These are phyloP conservation scores for Sclerotinia minor DNA, from an alignment of 2,329 filamentous ascomycete species.

Conservation along the genomic window DNA sequence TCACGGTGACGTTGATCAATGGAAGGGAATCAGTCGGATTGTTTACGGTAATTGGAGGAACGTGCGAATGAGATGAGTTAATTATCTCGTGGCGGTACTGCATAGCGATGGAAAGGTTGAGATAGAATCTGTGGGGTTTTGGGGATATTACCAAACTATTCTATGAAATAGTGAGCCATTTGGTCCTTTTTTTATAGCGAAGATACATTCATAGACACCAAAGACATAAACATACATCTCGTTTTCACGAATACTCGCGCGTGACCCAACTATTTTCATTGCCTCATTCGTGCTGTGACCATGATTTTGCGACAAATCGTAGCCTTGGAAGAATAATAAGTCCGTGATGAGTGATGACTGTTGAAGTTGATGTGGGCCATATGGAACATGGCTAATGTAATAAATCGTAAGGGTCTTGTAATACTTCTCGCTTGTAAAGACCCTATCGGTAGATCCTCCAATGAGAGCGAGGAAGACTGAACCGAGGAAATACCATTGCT, in stretches of 20 bases:
- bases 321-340: no score
- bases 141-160: background rate
- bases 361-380: background rate
- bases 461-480: background rate
- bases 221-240: background rate
- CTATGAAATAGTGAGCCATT: background rate
- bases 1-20: background rate
- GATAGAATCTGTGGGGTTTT: background rate
- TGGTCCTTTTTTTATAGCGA: background rate
- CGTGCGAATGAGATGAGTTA: background rate
- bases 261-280: background rate
- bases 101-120: background rate
- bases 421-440: background rate
- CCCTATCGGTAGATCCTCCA: background rate
- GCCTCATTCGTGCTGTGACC: background rate
- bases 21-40: background rate
- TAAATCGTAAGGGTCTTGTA: background rate
- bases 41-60: background rate
- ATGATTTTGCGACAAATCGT: background rate
- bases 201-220: background rate
- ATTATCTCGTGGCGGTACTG: rapidly evolving
- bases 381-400: background rate
- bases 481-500: background rate
- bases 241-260: background rate
- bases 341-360: background rate